phyloP scores from a whole-genome alignment of 768 basidiomycete genomes.

The Mycena venus region DNA sequence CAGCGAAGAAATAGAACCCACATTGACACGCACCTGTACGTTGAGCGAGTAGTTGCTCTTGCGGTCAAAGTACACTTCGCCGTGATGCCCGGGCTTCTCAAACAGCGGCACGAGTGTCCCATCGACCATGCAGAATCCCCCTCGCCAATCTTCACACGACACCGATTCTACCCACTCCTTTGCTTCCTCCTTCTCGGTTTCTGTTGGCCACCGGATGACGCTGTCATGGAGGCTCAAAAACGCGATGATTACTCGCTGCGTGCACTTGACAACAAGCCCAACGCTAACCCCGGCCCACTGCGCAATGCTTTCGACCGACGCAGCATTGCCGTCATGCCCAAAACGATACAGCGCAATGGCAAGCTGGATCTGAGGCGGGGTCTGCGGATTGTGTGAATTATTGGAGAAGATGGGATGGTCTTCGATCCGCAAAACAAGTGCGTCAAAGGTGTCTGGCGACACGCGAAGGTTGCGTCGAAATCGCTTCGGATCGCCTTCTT shows the following conservation, averaged over 20 bases:
- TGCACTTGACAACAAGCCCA: too few species aligned
- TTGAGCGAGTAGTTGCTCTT: constrained; percentile 22
- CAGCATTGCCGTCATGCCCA: constrained; percentile 47
- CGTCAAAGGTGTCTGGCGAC: constrained; percentile 39
- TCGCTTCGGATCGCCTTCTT: constrained; percentile 28
- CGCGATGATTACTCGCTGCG: too few species aligned
- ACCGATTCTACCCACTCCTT: too few species aligned
- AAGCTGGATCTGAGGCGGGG: constrained; percentile 45
- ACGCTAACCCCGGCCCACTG: constrained; percentile 40
- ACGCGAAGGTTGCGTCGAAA: constrained; percentile 45
- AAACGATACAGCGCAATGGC: constrained; percentile 8
- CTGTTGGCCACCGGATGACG: too few species aligned
- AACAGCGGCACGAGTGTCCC: constrained; percentile 47
- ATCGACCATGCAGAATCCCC: too few species aligned
- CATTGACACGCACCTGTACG: constrained; percentile 18
- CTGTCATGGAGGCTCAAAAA: too few species aligned
- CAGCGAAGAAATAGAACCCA: neutral
- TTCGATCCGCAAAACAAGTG: constrained; percentile 33
- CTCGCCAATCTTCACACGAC: too few species aligned
- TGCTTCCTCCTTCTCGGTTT: too few species aligned
- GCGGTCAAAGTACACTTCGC: constrained; percentile 48
- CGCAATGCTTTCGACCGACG: constrained; percentile 37
- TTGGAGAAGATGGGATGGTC: constrained; percentile 44
- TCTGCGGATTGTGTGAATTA: constrained; percentile 34
- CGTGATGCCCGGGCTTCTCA: constrained; percentile 45